Base-by-base conservation (phyloP, 2,329 filamentous ascomycete species). In the Plenodomus biglobosus region DNA sequence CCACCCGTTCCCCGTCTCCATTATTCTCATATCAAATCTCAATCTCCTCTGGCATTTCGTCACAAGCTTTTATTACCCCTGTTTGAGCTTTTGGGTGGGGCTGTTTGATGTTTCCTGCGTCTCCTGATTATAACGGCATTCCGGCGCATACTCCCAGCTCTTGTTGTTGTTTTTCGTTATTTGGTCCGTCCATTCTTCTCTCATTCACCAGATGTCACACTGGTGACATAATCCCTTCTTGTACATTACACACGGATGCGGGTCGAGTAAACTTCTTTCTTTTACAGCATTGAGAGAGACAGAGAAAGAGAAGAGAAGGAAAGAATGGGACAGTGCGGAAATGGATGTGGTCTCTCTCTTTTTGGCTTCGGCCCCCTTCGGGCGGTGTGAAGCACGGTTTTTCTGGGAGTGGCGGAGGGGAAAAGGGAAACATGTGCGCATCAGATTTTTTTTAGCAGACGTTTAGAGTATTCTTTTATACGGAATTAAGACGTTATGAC, bases 401-500 rank as follows among this genome's bases (percentile, higher is more conserved):
- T 10, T 37, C 16, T n/a, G n/a, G n/a, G n/a, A n/a, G n/a, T n/a
- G n/a, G n/a, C n/a, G n/a, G n/a, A n/a, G n/a, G n/a, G n/a, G 15
- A 37, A 15, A 18, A 20, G 35, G 3, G 35, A 18, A 13, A 18
- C 4, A 37, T 3, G 35, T 18, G 16, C 16, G 7, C 4, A 4
- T 36, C 17, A 15, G 32, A 5, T 6, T 37, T 8, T 3, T 4
- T 4, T 20, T 20, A 3, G 35, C 16, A 37, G 13, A 20, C 27
- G 27, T 15, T 32, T 32, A 37, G 18, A 37, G 37, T 48, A 44
- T 44, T 16, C 21, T 40, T 48, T 43, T 48, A 49, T 48, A 59
- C 43, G 54, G 50, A 58, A 61, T 61, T 39, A 61, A 61, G 57
- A 61, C 42, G 55, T 58, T 56, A 61, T 58, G 57, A 61, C 55